phyloP scores from a whole-genome alignment of 176 grass and related monocot species.

The Neostapfia colusana region DNA sequence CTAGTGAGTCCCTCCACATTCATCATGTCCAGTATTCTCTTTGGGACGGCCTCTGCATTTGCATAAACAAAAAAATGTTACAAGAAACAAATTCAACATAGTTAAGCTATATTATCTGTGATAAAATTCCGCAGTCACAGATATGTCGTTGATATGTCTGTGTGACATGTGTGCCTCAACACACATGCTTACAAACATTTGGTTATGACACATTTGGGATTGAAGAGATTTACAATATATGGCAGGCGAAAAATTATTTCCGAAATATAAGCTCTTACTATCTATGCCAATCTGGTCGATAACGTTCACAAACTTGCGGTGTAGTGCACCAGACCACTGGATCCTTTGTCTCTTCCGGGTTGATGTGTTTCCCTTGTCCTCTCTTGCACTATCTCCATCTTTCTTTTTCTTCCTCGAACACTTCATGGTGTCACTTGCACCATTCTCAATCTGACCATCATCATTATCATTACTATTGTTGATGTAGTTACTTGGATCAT shows the following conservation, averaged over 20 bases:
- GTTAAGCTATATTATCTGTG: neutral
- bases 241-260: too few species aligned
- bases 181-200: neutral
- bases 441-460: neutral
- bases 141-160: neutral
- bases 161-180: neutral
- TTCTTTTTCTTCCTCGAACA: conserved; percentile 38
- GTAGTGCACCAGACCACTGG: conserved; percentile 50
- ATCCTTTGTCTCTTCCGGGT: conserved; percentile 50
- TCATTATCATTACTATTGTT: neutral
- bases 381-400: conserved; percentile 5
- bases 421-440: conserved; percentile 5
- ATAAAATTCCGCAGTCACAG: neutral
- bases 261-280: conserved; percentile 38
- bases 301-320: conserved; percentile 53
- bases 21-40: conserved; percentile 67
- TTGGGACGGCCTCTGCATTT: conserved; percentile 62
- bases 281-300: conserved; percentile 53
- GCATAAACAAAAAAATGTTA: conserved; percentile 12
- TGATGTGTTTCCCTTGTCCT: neutral
- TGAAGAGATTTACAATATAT: neutral
- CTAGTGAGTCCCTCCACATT: conserved; percentile 53
- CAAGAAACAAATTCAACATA: neutral
- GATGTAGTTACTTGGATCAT: neutral
- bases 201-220: neutral